Conservation (phyloP, 208 protist species). For the Herpetomonas tarakana region DNA sequence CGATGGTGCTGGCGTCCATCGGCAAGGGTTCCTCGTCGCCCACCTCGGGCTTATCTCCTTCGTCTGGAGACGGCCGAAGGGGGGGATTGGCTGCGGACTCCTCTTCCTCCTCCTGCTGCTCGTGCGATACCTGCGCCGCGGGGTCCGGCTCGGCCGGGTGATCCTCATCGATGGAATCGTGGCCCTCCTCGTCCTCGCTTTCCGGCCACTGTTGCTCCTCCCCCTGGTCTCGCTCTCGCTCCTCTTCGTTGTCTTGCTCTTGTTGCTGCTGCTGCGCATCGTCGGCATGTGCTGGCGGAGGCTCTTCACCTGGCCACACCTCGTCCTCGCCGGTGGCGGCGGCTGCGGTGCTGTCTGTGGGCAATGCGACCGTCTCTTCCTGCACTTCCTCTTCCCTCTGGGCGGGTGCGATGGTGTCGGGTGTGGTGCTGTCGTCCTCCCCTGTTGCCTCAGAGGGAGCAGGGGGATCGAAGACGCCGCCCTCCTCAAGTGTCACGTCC, state of each 20-base stretch:
- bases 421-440: not conserved
- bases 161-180: too few relatives aligned
- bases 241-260: not conserved
- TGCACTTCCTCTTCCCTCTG: constrained; percentile 2
- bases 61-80: not conserved
- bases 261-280: not conserved
- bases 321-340: not conserved
- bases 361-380: constrained; percentile 3
- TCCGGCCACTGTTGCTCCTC: too few relatives aligned
- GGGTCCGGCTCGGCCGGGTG: too few relatives aligned
- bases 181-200: too few relatives aligned
- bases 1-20: not conserved
- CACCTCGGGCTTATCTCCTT: not conserved
- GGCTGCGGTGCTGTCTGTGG: not conserved
- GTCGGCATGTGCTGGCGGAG: not conserved
- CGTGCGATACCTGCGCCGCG: not conserved
- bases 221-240: not conserved
- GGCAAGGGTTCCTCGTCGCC: not conserved
- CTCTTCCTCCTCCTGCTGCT: not conserved
- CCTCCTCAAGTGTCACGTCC: not conserved
- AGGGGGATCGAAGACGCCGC: not conserved
- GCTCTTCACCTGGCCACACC: not conserved
- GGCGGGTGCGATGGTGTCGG: not conserved
- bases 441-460: not conserved
- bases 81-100: not conserved